Conservation (phyloP, 495 filamentous ascomycete genomes). For the Cryomyces minteri region DNA sequence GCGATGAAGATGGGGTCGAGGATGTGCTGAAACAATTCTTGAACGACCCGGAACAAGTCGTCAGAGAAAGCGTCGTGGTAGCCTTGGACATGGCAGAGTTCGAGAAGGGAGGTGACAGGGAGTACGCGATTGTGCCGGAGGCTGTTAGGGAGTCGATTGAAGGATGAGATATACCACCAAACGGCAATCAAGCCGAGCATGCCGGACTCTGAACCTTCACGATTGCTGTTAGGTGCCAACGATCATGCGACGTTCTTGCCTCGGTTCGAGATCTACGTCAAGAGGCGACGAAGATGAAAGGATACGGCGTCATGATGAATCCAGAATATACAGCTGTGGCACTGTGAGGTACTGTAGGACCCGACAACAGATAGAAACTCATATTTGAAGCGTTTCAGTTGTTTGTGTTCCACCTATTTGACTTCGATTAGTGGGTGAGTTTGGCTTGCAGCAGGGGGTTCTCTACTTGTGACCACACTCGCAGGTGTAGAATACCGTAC, state of each 20-base stretch:
- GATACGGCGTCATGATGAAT: no score
- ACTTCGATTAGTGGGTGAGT: slow-evolving; percentile 7
- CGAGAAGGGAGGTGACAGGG: slow-evolving; percentile 70
- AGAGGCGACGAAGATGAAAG: no score
- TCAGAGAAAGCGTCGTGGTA: slow-evolving; percentile 85
- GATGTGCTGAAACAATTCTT: slow-evolving; percentile 67
- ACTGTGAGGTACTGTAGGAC: no score
- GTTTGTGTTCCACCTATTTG: slow-evolving; percentile 38
- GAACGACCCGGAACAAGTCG: slow-evolving; percentile 78
- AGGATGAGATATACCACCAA: no score
- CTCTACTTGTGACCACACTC: slow-evolving; percentile 63
- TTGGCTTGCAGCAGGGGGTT: not conserved
- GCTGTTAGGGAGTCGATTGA: not conserved
- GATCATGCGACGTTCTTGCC: no score
- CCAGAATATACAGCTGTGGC: no score
- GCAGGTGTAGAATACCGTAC: slow-evolving; percentile 75
- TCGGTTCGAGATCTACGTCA: no score
- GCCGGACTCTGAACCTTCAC: no score
- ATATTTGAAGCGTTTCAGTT: slow-evolving; percentile 24
- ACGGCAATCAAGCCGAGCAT: no score
- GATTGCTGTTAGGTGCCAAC: no score
- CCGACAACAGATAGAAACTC: not conserved
- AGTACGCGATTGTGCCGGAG: slow-evolving; percentile 73
- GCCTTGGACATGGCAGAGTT: slow-evolving; percentile 97
- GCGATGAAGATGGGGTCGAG: slow-evolving; percentile 85